A percentile compares a stretch with the other conserved stretches of the same genome.
These are phyloP conservation scores for Elsinoe arachidis DNA, from an alignment of 2,329 filamentous ascomycete species.

Conservation along the genomic window DNA sequence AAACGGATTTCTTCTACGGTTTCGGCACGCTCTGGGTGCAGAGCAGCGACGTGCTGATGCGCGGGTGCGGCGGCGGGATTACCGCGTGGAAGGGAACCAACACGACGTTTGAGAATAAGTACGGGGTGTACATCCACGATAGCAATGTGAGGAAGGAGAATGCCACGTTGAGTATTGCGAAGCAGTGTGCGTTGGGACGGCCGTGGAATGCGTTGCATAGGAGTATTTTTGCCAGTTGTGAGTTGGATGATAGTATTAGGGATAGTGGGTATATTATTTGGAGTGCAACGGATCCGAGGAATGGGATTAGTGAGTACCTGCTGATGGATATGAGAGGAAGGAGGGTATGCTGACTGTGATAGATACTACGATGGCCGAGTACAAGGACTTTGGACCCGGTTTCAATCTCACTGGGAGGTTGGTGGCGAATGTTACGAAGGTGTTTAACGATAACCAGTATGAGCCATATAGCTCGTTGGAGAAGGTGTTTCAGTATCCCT, in stretches of 20 bases:
- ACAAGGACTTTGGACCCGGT: conserved; percentile 44
- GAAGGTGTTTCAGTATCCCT: conserved; percentile 41
- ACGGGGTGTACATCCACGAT: conserved; percentile 56
- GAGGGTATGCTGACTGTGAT: background rate
- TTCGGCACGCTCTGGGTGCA: conserved; percentile 58
- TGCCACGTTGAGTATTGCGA: conserved; percentile 32
- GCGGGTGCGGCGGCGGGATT: conserved; percentile 57
- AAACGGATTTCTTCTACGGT: conserved; percentile 62
- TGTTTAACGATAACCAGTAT: conserved; percentile 36
- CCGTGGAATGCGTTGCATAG: conserved; percentile 53
- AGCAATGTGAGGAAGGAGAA: conserved; percentile 50
- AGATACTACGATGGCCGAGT: conserved; percentile 50
- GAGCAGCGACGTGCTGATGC: conserved; percentile 45
- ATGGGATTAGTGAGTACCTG: conserved; percentile 24
- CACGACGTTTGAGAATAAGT: conserved; percentile 58
- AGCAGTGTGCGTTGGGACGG: conserved; percentile 50
- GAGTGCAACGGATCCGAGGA: conserved; percentile 35
- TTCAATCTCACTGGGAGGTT: conserved; percentile 42
- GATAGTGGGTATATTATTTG: conserved; percentile 50
- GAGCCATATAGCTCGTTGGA: conserved; percentile 31
- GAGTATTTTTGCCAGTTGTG: conserved; percentile 48
- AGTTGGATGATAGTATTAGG: conserved; percentile 47
- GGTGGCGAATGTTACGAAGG: conserved; percentile 35
- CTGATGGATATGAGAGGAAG: background rate
- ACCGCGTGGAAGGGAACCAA: conserved; percentile 62